A percentile compares a stretch with the other conserved stretches of the same genome.
These are phyloP conservation scores for Rutstroemia sp. DNA, from an alignment of 2,329 filamentous ascomycete genomes.

Conservation along the genomic window DNA sequence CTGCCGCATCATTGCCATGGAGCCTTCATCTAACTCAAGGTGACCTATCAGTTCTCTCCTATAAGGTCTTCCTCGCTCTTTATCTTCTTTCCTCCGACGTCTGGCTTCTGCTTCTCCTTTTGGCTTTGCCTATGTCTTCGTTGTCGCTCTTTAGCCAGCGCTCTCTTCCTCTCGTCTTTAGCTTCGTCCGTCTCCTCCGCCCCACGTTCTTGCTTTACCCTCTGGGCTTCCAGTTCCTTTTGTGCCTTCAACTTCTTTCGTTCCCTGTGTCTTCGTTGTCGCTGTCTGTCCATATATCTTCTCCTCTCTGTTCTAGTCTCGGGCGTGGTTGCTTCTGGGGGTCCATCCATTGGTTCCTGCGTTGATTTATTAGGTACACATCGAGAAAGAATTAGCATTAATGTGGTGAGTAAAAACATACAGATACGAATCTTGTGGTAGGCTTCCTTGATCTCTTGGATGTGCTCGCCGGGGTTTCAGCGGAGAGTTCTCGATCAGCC, in stretches of 20 bases:
- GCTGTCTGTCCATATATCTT: slow-evolving; percentile 4
- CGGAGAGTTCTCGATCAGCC: no score
- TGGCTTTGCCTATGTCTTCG: slow-evolving; percentile 3
- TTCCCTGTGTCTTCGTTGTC: slow-evolving; percentile 3
- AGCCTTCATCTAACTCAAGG: no score
- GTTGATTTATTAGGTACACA: no score
- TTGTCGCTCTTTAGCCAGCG: slow-evolving; percentile 1
- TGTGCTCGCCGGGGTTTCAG: no score
- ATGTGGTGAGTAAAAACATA: no score
- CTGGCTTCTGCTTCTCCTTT: background rate
- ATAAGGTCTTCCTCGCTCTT: background rate
- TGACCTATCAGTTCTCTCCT: no score
- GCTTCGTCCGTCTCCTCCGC: background rate
- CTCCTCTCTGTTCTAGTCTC: background rate
- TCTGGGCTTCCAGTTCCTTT: background rate
- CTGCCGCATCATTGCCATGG: no score
- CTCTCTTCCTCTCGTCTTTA: slow-evolving; percentile 4
- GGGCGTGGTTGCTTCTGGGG: background rate
- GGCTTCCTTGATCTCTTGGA: no score
- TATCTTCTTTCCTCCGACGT: background rate
- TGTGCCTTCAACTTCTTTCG: background rate
- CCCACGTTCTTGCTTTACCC: background rate
- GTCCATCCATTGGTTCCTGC: background rate
- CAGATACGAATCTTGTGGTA: no score
- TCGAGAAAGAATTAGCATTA: no score